Percentiles rank a stretch among this genome's conserved stretches.
Evolutionary conservation across 371 early-diverging fungal genomes (phyloP).

Genomic region (Paramicrosporidium saccamoebae): DNA sequence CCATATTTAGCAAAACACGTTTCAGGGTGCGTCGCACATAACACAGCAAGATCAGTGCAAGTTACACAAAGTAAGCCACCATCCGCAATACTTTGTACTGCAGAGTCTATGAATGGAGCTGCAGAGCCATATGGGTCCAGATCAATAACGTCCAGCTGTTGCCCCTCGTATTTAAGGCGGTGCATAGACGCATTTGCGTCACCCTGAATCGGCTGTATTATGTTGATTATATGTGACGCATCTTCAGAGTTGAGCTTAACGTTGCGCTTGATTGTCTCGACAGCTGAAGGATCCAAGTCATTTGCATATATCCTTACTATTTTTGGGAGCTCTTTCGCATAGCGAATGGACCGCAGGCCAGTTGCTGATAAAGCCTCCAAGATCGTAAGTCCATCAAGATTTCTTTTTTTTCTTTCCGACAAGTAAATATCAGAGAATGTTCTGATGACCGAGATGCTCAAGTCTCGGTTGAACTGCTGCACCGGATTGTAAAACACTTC

Average conservation of each 20-base stretch:
- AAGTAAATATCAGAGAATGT: slow-evolving; percentile 37
- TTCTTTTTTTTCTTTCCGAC: slow-evolving; percentile 8
- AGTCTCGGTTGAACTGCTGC: slow-evolving; percentile 85
- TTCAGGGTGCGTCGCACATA: slow-evolving; percentile 68
- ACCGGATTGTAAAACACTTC: slow-evolving; percentile 98
- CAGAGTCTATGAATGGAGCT: slow-evolving; percentile 80
- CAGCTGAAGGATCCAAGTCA: slow-evolving; percentile 69
- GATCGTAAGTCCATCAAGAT: slow-evolving; percentile 18
- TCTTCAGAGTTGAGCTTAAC: slow-evolving; percentile 36
- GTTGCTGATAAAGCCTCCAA: slow-evolving; percentile 95
- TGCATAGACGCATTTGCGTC: slow-evolving; percentile 69
- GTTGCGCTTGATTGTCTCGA: slow-evolving; percentile 64
- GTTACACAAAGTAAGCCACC: slow-evolving; percentile 93
- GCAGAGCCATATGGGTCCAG: slow-evolving; percentile 98
- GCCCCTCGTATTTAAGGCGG: slow-evolving; percentile 11
- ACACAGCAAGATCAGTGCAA: slow-evolving; percentile 91
- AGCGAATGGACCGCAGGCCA: slow-evolving; percentile 90
- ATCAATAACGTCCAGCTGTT: slow-evolving; percentile 51
- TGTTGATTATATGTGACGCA: no score
- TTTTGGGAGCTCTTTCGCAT: slow-evolving; percentile 70
- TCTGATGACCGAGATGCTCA: slow-evolving; percentile 72
- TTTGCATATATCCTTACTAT: slow-evolving; percentile 64
- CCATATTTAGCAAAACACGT: slow-evolving; percentile 89
- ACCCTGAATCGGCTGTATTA: slow-evolving; percentile 39
- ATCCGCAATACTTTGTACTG: slow-evolving; percentile 65